These are phyloP conservation scores for Ceratocystis smalleyi DNA, from an alignment of 2,329 filamentous ascomycete genomes.

Conservation along the genomic window DNA sequence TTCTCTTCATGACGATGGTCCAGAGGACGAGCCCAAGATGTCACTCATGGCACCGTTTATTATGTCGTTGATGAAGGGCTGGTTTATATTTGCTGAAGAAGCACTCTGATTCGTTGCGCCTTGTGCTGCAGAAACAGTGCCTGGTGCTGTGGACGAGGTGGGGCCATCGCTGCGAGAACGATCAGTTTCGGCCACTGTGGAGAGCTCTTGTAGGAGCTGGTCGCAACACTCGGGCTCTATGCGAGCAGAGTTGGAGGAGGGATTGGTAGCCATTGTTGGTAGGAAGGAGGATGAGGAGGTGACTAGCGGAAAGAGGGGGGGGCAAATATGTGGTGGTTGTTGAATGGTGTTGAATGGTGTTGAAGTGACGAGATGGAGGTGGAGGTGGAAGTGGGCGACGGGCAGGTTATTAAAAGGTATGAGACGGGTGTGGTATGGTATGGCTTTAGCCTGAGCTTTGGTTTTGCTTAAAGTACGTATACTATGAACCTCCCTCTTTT, in stretches of 20 bases:
- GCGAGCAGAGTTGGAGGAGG: background rate
- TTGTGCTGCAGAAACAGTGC: conserved; percentile 2
- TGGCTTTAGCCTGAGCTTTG: too few relatives aligned
- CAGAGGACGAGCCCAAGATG: conserved; percentile 2
- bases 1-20: background rate
- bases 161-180: conserved; percentile 2
- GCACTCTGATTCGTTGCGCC: background rate
- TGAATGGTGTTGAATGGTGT: background rate
- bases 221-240: conserved; percentile 15
- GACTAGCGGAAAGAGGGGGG: background rate
- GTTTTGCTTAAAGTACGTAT: too few relatives aligned
- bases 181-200: conserved; percentile 10
- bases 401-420: background rate
- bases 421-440: background rate
- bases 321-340: background rate
- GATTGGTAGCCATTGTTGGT: conserved; percentile 7
- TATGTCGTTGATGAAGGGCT: conserved; percentile 12
- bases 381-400: background rate
- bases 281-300: background rate
- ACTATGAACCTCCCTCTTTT: too few relatives aligned
- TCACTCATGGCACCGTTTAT: conserved; percentile 15
- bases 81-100: conserved; percentile 13
- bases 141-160: conserved; percentile 2
- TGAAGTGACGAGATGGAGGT: background rate
- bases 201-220: conserved; percentile 16